Evolutionary conservation across 2,329 filamentous ascomycete genomes (phyloP).

Genomic region (Fusarium dlaminii): DNA sequence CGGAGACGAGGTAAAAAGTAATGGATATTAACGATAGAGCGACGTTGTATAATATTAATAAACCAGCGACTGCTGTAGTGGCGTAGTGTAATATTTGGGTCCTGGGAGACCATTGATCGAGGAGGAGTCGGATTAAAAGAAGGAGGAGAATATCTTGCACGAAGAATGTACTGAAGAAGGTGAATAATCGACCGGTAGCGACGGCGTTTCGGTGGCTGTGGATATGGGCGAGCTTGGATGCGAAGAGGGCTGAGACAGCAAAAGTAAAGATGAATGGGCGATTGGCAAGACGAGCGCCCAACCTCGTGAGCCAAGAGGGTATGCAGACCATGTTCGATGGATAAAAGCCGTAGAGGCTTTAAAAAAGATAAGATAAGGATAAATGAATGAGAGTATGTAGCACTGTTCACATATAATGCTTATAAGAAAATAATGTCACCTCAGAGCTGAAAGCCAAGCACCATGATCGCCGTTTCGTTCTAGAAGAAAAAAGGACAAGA

Average conservation of each 20-base stretch:
- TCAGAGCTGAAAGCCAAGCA: background rate
- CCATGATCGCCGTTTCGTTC: constrained; percentile 4
- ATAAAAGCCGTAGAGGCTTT: background rate
- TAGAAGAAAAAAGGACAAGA: constrained; percentile 1
- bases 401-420: background rate
- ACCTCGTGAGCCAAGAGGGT: background rate
- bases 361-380: background rate
- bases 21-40: constrained; percentile 40
- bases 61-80: constrained; percentile 20
- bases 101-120: constrained; percentile 37
- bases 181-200: constrained; percentile 39
- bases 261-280: constrained; percentile 47
- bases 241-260: constrained; percentile 42
- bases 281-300: constrained; percentile 41
- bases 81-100: constrained; percentile 11
- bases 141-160: constrained; percentile 47
- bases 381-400: background rate
- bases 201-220: constrained; percentile 46
- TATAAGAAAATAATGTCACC: background rate
- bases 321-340: background rate
- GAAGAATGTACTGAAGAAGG: constrained; percentile 49
- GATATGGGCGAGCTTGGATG: constrained; percentile 47
- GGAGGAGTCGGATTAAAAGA: constrained; percentile 45
- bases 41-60: constrained; percentile 37
- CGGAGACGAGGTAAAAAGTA: constrained; percentile 47